Percentiles rank a stretch among this genome's conserved stretches.
Evolutionary conservation across 257 asterid genomes (phyloP).

Genomic region (Primulina eburnea): DNA sequence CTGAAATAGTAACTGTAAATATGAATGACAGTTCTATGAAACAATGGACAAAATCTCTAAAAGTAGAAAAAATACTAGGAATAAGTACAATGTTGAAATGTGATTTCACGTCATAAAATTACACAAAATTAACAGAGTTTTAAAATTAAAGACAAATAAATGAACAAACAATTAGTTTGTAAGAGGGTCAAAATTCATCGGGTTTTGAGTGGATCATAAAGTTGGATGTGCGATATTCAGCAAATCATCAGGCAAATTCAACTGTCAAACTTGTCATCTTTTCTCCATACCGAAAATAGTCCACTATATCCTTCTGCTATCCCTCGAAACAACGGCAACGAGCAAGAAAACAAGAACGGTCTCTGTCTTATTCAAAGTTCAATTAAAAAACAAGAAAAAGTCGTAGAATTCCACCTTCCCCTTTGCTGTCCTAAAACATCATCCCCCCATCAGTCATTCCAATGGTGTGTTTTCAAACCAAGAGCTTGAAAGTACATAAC

Average conservation of each 20-base stretch:
- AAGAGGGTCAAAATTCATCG: constrained; percentile 14
- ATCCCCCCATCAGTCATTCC: not conserved
- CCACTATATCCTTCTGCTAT: not conserved
- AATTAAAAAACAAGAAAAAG: not conserved
- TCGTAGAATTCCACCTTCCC: not conserved
- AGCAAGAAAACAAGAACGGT: not conserved
- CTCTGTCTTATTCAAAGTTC: not conserved
- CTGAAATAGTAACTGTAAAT: not conserved
- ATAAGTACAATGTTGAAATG: constrained; percentile 5
- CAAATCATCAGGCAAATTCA: not conserved
- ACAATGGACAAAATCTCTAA: not conserved
- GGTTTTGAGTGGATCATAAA: constrained; percentile 21
- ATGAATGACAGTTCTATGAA: not conserved
- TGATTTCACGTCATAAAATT: not conserved
- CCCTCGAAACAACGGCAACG: not conserved
- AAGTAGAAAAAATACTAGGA: not conserved
- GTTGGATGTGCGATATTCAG: not conserved
- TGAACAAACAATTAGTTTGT: constrained; percentile 4
- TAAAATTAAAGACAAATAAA: not conserved
- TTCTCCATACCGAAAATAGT: constrained; percentile 1
- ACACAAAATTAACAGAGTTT: not conserved
- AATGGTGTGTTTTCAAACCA: not conserved
- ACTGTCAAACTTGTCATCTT: not conserved
- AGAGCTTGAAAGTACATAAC: not conserved
- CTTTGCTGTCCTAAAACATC: not conserved